Conservation (phyloP, 2,329 filamentous ascomycete genomes). For the Alternaria arborescens region DNA sequence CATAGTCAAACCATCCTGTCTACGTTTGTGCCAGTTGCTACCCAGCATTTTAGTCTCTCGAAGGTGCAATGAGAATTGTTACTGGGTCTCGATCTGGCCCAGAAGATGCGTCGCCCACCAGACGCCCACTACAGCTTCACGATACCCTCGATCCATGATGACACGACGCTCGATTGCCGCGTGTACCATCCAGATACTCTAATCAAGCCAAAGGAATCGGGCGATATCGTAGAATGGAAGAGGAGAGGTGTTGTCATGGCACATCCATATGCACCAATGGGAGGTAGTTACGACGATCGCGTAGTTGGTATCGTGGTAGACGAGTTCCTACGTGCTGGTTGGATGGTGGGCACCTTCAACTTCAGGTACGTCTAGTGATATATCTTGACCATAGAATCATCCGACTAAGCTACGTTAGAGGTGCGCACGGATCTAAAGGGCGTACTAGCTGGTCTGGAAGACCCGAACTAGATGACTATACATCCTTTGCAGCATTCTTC, state of each 20-base stretch:
- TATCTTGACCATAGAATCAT: background rate
- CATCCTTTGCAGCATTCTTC: constrained; percentile 81
- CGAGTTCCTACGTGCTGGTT: constrained; percentile 73
- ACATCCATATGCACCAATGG: constrained; percentile 89
- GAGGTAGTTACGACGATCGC: constrained; percentile 84
- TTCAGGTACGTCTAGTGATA: constrained; percentile 69
- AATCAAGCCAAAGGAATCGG: constrained; percentile 23
- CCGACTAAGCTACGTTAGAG: constrained; percentile 61
- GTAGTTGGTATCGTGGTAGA: constrained; percentile 73
- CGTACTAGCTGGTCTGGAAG: constrained; percentile 87
- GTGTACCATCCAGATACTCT: constrained; percentile 69
- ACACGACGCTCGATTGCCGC: constrained; percentile 77
- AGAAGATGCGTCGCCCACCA: constrained; percentile 30
- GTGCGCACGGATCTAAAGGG: constrained; percentile 76
- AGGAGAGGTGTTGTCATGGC: constrained; percentile 73
- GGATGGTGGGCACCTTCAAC: constrained; percentile 87
- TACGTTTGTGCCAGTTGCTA: background rate
- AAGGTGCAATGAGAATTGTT: constrained; percentile 36
- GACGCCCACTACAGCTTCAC: constrained; percentile 67
- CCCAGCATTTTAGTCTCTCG: background rate
- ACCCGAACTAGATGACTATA: constrained; percentile 83
- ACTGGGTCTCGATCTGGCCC: constrained; percentile 37
- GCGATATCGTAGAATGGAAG: constrained; percentile 33
- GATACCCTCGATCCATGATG: constrained; percentile 85
- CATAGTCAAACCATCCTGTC: background rate